Evolutionary conservation across 169 alveolate species (phyloP), one percentile per base, ranked within the genome.

Genomic region (Cryptosporidium sp.): DNA sequence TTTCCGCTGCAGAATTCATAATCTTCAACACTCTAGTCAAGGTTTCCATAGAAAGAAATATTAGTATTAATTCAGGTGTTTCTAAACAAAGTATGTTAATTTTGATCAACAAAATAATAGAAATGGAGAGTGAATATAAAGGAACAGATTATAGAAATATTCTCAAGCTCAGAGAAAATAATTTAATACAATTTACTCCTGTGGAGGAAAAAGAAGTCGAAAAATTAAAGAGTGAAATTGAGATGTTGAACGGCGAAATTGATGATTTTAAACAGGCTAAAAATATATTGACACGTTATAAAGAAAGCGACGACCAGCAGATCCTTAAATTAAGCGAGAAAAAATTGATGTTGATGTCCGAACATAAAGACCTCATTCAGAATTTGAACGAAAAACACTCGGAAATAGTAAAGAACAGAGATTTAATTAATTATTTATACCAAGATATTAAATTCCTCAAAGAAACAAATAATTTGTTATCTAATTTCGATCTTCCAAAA

Each of bases 371-470:
- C 12, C 51, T 73, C 39, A 70, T 73, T 12, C 51, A 53, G 0
- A 33, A 35, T 5, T 18, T 73, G 31, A 60, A 37, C 12, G 52
- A 58, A 3, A 73, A 53, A 12, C 37, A 56, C 31, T 23, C 31
- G 12, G 70, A 53, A 33, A 33, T 53, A 6, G 14, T 60, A 35
- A 73, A 29, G 21, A 73, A 73, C 52, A 53, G 56, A 31, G 53
- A 53, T 10, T 73, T 73, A 37, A 73, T 73, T 23, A 60, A 60
- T 8, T n/a, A 39, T 26, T 53, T 73, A 39, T 73, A 37, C 18
- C 70, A 73, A 31, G 86, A 73, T 35, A 73, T 73, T 29, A 73
- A 56, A 37, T 73, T 73, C 33, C 53, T 73, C 45, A 73, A 73
- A 73, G 86, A 73, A 31, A 62, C 86, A 58, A 73, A 73, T 56